Base-by-base conservation (phyloP, 441 rosid genomes). In the Cnidoscolus chayamansa region DNA sequence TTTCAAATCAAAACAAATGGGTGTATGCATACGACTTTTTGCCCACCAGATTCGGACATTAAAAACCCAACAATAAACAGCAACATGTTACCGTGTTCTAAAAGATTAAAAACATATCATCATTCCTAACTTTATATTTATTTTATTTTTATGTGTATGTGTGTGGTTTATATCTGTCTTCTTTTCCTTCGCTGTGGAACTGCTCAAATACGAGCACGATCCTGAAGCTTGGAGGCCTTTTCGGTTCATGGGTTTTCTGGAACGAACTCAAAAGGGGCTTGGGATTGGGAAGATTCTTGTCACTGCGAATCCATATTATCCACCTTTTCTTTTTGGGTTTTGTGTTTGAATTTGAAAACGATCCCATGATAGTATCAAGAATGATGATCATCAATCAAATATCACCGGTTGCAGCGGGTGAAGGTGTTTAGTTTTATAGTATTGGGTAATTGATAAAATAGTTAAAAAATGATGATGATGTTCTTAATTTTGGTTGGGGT, bases 171-270 rank as follows among this genome's bases (percentile, higher is more conserved):
- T 4, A 3, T 40, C 7, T 40, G 0, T 40, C 7, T 40, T 40
- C 37, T 35, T 40, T 3, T 40, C 45, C 6, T 40, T 7, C 45
- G 45, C 6, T 6, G 45, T 40, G 4, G 45, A 40, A 40, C 6
- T 40, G 45, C 45, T 40, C 45, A 40, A 5, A 3, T 40, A 40
- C 7, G 45, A 40, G 45, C 25, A 25, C 25, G 25, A 25, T 25
- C 25, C 7, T 40, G 45, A 7, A 40, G 40, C 40, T 4, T 35
- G 40, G 51, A n/a, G 35, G 64, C n/a, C 31, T 64, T 76, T 65
- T 67, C 60, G 37, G 74, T 75, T 79, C 79, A 76, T 76, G 60
- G 62, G 75, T 7, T 66, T 77, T 64, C 78, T 67, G 80, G 74
- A 20, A 77, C n/a, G 47, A 54, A 70, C 58, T 49, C 45, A 40